Evolutionary conservation across 176 grass and related monocot species (phyloP).

Genomic region (Dendrocalamus sinicus): DNA sequence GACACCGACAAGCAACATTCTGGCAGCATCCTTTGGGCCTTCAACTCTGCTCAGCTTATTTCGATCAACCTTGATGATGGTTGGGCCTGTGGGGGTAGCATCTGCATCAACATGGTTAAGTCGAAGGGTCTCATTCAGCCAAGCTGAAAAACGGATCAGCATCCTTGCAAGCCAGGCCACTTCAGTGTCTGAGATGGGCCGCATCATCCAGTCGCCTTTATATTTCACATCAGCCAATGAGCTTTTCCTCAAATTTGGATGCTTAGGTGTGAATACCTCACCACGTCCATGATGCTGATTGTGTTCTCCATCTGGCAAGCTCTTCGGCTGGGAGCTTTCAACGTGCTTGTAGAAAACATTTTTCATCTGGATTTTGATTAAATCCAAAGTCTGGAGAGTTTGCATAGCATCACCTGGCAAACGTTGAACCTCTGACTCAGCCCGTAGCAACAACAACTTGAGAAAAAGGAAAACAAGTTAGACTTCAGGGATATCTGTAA

Average conservation of each 20-base stretch:
- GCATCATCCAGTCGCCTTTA: constrained; percentile 74
- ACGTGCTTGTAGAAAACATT: constrained; percentile 61
- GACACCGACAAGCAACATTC: constrained; percentile 40
- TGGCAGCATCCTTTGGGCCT: constrained; percentile 66
- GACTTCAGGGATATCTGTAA: constrained; percentile 16
- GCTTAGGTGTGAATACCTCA: constrained; percentile 68
- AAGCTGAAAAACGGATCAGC: constrained; percentile 65
- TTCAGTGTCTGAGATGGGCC: constrained; percentile 75
- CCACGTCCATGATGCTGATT: constrained; percentile 38
- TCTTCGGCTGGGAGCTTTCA: constrained; percentile 38
- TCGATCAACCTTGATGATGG: constrained; percentile 51
- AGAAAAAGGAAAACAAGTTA: constrained; percentile 16
- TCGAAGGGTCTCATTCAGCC: constrained; percentile 60
- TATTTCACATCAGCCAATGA: constrained; percentile 45
- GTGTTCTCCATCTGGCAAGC: constrained; percentile 36
- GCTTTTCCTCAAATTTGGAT: constrained; percentile 51
- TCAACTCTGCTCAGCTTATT: constrained; percentile 53
- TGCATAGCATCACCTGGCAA: constrained; percentile 50
- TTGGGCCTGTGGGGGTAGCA: constrained; percentile 32
- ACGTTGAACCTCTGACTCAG: constrained; percentile 67
- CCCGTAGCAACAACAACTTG: constrained; percentile 68
- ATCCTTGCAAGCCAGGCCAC: constrained; percentile 66
- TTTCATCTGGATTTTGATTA: constrained; percentile 62
- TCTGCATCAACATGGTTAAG: constrained; percentile 43
- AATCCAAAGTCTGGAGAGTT: constrained; percentile 56